Conservation (phyloP, 495 filamentous ascomycete genomes). For the Apodospora peruviana region DNA sequence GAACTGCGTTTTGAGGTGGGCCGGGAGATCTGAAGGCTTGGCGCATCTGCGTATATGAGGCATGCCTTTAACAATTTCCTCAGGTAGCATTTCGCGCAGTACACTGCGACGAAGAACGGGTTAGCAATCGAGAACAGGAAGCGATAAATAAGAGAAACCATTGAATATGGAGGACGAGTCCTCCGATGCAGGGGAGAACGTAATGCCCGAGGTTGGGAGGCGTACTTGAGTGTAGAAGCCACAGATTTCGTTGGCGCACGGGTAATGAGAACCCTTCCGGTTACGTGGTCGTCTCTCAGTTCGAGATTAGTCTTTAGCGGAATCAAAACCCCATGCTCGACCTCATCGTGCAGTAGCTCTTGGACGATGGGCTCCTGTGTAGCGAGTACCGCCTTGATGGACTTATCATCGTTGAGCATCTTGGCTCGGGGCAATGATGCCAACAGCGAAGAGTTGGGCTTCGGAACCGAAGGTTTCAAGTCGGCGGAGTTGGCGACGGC, state of each 20-base stretch:
- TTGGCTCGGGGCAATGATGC: constrained; percentile 8
- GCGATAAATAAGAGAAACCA: too few species aligned
- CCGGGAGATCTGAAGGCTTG: constrained; percentile 64
- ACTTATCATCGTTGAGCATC: constrained; percentile 21
- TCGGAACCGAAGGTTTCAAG: too few species aligned
- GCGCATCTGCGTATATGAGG: constrained; percentile 79
- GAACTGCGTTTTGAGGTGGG: constrained; percentile 39
- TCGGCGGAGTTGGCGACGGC: not conserved
- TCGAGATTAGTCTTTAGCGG: constrained; percentile 54
- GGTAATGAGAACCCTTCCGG: constrained; percentile 47
- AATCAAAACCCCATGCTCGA: constrained; percentile 39
- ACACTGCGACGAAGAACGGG: constrained; percentile 29
- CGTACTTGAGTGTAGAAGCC: constrained; percentile 48
- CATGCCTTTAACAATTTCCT: constrained; percentile 54
- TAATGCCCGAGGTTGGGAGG: too few species aligned
- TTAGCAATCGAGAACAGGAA: constrained; percentile 3
- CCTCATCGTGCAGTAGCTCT: constrained; percentile 22
- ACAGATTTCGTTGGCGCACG: constrained; percentile 47
- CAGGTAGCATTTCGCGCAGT: constrained; percentile 45
- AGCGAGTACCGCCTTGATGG: constrained; percentile 18
- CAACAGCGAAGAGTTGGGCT: too few species aligned
- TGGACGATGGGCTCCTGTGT: constrained; percentile 23
- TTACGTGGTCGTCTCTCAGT: constrained; percentile 39
- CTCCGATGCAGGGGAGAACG: too few species aligned
- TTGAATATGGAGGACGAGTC: too few species aligned